Conservation (phyloP, 1,284 basidiomycete genomes). For the Tausonia pullulans region DNA sequence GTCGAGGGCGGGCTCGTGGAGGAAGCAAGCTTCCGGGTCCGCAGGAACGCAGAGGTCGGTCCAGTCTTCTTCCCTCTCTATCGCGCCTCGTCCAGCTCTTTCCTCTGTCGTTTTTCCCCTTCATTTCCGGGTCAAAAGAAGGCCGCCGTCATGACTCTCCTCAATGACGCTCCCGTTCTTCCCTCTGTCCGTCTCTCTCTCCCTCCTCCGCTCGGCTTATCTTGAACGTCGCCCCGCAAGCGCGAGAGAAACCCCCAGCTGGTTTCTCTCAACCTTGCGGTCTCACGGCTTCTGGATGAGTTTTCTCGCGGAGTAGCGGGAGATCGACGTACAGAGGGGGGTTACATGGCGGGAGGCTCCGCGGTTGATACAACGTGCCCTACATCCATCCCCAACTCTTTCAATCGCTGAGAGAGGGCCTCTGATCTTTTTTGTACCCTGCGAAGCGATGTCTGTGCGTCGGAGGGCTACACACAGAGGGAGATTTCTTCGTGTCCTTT, state of each 20-base stretch:
- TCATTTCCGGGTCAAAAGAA: not conserved
- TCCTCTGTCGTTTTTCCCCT: conserved; percentile 8
- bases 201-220: not conserved
- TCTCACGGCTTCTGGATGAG: not conserved
- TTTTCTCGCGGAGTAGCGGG: not conserved
- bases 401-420: not conserved
- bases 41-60: conserved; percentile 48
- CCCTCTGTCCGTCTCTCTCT: not conserved
- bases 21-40: conserved; percentile 44
- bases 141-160: not conserved
- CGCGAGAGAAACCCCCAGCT: conserved; percentile 1
- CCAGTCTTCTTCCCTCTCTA: conserved; percentile 10
- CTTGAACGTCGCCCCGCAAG: not conserved
- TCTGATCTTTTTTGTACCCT: not conserved
- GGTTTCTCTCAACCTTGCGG: not conserved
- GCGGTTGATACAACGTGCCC: conserved; percentile 13
- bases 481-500: not conserved
- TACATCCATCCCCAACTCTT: not conserved
- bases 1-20: conserved; percentile 53
- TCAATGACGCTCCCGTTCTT: not conserved
- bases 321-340: not conserved
- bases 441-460: not conserved
- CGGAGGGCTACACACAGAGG: conserved; percentile 12
- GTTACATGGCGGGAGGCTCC: not conserved
- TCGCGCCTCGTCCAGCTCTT: conserved; percentile 3